Conservation (phyloP, 176 grass and related monocot genomes). For the Aegilops umbellulata region DNA sequence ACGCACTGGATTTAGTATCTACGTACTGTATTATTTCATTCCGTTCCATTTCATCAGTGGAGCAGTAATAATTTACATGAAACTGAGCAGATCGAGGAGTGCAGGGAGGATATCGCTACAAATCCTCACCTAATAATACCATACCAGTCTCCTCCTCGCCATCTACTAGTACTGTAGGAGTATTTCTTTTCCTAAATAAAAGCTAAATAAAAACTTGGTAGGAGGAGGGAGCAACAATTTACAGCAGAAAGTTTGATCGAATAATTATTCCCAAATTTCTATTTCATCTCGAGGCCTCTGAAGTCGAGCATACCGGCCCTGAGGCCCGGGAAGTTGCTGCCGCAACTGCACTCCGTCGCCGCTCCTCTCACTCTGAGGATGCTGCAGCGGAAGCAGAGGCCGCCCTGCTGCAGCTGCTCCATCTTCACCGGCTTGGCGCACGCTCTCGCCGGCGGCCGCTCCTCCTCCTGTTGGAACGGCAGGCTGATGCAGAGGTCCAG, state of each 20-base stretch:
- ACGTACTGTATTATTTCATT: neutral
- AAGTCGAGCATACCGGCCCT: slow-evolving; percentile 49
- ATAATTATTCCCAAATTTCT: neutral
- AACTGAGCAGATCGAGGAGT: slow-evolving; percentile 15
- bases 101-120: slow-evolving; percentile 5
- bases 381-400: slow-evolving; percentile 59
- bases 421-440: slow-evolving; percentile 33
- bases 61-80: slow-evolving; percentile 19
- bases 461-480: slow-evolving; percentile 34
- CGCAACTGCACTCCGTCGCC: slow-evolving; percentile 46
- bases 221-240: slow-evolving; percentile 10
- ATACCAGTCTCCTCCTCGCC: neutral
- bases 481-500: slow-evolving; percentile 94
- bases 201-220: neutral
- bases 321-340: slow-evolving; percentile 50
- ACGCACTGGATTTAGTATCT: too few species aligned
- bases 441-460: neutral
- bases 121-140: neutral
- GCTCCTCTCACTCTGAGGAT: slow-evolving; percentile 23
- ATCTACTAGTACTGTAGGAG: slow-evolving; percentile 1
- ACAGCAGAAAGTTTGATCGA: neutral
- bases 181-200: slow-evolving; percentile 20
- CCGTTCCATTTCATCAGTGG: neutral
- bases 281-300: slow-evolving; percentile 77
- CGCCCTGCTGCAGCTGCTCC: neutral